Conservation (phyloP, 2,329 filamentous ascomycete species). For the Pseudopyricularia cyperi region DNA sequence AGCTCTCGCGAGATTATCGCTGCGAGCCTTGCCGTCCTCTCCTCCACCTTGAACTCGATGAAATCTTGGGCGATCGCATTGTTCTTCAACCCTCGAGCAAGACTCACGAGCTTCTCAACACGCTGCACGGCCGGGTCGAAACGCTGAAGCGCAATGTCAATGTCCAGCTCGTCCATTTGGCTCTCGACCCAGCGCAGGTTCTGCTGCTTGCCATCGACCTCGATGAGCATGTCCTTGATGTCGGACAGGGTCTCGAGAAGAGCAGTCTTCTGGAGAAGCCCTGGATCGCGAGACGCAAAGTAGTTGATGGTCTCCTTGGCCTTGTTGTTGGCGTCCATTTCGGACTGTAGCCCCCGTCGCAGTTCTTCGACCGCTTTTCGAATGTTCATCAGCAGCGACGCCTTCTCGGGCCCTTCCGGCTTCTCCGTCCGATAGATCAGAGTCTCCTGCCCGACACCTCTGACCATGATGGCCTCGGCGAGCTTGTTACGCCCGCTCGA, state of each 20-base stretch:
- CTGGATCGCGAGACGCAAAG: conserved; percentile 66
- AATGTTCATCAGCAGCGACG: conserved; percentile 71
- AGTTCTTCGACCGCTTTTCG: conserved; percentile 88
- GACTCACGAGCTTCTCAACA: conserved; percentile 71
- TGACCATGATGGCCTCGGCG: conserved; percentile 78
- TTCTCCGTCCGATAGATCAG: conserved; percentile 92
- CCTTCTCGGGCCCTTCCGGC: conserved; percentile 65
- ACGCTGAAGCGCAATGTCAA: conserved; percentile 81
- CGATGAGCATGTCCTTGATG: conserved; percentile 79
- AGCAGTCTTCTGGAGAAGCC: conserved; percentile 65
- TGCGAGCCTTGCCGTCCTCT: conserved; percentile 67
- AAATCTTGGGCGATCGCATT: conserved; percentile 84
- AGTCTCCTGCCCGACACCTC: conserved; percentile 73
- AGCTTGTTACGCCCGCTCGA: conserved; percentile 49
- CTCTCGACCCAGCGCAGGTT: conserved; percentile 92
- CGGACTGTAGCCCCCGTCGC: conserved; percentile 70
- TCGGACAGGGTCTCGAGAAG: conserved; percentile 66
- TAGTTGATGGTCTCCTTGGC: conserved; percentile 77
- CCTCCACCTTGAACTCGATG: conserved; percentile 81
- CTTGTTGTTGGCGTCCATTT: conserved; percentile 78
- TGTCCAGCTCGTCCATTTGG: conserved; percentile 92
- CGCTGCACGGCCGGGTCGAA: conserved; percentile 75
- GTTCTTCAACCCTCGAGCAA: conserved; percentile 70
- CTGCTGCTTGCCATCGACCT: conserved; percentile 92
- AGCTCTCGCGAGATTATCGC: conserved; percentile 66